phyloP scores from a whole-genome alignment of 2,329 filamentous ascomycete genomes.

The Aspergillus thermomutatus region DNA sequence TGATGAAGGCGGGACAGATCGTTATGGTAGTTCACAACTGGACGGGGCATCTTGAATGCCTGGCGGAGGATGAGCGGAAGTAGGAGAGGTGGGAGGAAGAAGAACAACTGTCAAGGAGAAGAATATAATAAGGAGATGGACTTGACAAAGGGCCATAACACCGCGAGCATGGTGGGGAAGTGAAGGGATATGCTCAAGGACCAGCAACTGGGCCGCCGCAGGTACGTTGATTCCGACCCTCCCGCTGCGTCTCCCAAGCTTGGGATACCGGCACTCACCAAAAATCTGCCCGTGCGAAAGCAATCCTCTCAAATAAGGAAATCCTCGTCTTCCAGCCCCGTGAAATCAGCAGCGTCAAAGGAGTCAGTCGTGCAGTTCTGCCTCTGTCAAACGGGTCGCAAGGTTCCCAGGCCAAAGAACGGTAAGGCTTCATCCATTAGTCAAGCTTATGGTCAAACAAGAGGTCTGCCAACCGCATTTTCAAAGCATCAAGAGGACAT shows the following conservation, averaged over 20 bases:
- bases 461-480: too few relatives aligned
- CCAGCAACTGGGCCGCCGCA: conserved; percentile 19
- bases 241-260: conserved; percentile 15
- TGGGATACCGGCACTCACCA: conserved; percentile 15
- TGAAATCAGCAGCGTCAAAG: conserved; percentile 33
- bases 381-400: conserved; percentile 67
- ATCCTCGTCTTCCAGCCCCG: conserved; percentile 33
- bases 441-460: too few relatives aligned
- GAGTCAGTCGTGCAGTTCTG: conserved; percentile 55
- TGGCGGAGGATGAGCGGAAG: too few relatives aligned
- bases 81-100: too few relatives aligned
- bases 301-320: conserved; percentile 21
- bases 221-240: conserved; percentile 16
- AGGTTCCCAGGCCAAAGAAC: conserved; percentile 68
- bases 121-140: too few relatives aligned
- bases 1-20: too few relatives aligned
- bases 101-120: too few relatives aligned
- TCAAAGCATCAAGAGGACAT: too few relatives aligned
- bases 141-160: too few relatives aligned
- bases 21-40: too few relatives aligned
- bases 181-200: conserved; percentile 23
- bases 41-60: too few relatives aligned
- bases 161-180: too few relatives aligned
- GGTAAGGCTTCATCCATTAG: conserved; percentile 50
- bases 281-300: conserved; percentile 22